Evolutionary conservation across 2,329 filamentous ascomycete species (phyloP), one percentile per base, ranked within the genome.

Genomic region (Chaetoscypha palmicola): DNA sequence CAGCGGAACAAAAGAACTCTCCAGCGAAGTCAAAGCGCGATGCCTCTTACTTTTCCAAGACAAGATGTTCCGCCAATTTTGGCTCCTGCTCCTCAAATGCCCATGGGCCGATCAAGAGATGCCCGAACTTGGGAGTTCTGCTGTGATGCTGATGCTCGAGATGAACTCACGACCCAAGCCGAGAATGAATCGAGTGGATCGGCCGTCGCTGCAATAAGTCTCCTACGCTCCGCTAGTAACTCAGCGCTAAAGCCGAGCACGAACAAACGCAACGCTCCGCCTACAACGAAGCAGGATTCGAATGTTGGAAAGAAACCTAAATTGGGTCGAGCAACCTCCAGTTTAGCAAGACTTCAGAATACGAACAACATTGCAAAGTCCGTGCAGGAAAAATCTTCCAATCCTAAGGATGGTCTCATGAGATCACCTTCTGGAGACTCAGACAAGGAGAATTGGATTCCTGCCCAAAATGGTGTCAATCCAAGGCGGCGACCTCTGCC

Each of bases 361-460:
- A 21, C 51, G 7, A 58, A 55, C 20, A 64, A 60, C n/a, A 46
- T 45, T 17, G 39, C 42, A 45, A 59, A 55, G 31, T 21, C 39
- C 45, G 22, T 40, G 47, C 38, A 54, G 44, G 37, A 42, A 34
- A 58, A 63, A 8, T 51, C 52, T 24, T 45, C 42, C 17, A 41
- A 48, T 9, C 41, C 41, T 3, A 61, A 62, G 56, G 59, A 71
- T 56, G 52, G 52, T 46, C 54, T 49, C 68, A 70, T 54, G 64
- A 65, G 28, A 68, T 73, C 55, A 50, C 72, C 77, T 12, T 77
- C 66, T 62, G 71, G 79, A 38, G 90, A 95, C 58, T 95, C 88
- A 1, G 91, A 97, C 63, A 97, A 97, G 67, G 91, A 97, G 68
- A 97, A 97, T 60, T 94, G 88, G 76, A 77, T 70, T 58, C 81